phyloP scores from a whole-genome alignment of 2,329 filamentous ascomycete species.

The Cytospora mali region DNA sequence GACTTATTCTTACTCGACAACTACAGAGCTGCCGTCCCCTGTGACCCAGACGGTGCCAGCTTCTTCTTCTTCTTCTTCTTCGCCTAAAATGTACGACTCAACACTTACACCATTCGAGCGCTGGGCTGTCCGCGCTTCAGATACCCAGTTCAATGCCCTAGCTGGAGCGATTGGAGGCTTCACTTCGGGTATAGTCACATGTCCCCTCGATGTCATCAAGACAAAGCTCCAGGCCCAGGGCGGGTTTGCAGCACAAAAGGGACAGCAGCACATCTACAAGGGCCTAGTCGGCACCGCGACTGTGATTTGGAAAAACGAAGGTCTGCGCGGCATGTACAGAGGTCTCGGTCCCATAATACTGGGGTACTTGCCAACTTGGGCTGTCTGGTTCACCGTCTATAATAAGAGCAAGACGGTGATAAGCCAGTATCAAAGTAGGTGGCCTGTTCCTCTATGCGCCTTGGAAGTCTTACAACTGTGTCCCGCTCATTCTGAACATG shows the following conservation, averaged over 20 bases:
- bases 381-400: constrained; percentile 96
- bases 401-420: constrained; percentile 82
- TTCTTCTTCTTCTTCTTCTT: constrained; percentile 16
- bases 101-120: constrained; percentile 52
- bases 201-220: constrained; percentile 98
- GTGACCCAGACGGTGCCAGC: constrained; percentile 23
- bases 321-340: constrained; percentile 86
- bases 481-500: neutral
- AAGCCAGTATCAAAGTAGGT: constrained; percentile 65
- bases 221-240: constrained; percentile 97
- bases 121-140: constrained; percentile 59
- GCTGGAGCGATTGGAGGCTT: constrained; percentile 89
- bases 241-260: constrained; percentile 65
- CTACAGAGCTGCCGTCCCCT: constrained; percentile 16
- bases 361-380: constrained; percentile 96
- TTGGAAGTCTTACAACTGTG: neutral
- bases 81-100: constrained; percentile 34
- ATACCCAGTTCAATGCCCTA: constrained; percentile 76
- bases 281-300: constrained; percentile 85
- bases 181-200: constrained; percentile 91
- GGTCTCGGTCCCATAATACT: constrained; percentile 92
- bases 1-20: constrained; percentile 19
- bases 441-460: neutral
- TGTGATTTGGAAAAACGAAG: constrained; percentile 86
- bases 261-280: constrained; percentile 69